Base-by-base conservation (phyloP, 768 basidiomycete species). In the Chlorophyllum brunneum region DNA sequence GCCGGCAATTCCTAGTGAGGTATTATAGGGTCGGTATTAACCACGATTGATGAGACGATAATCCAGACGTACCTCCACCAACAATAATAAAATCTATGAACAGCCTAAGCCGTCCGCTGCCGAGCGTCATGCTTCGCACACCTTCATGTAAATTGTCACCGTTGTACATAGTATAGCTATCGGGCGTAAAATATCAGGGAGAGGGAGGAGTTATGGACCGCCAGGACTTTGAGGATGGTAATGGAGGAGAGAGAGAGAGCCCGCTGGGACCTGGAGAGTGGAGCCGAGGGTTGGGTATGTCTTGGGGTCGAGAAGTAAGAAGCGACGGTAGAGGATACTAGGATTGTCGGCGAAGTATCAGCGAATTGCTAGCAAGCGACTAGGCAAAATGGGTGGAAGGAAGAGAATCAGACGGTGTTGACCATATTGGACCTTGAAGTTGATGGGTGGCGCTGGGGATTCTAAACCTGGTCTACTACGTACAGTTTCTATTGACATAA, bases 71-170 rank as follows among this genome's bases (percentile, higher is more conserved):
- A 70, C 70, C 76, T 37, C 73, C 79, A 44, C 80, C 79, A 23
- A 80, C 67, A 33, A 81, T 66, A 16, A 78, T 54, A 52, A 80
- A 73, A 44, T 78, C 68, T 23, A 75, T 63, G 18, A 37, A 23
- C 26, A 52, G 15, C 16, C 3, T 45, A 11, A 23, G 42, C 11
- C 23, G 18, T 13, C 11, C 26, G 26, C 10, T 34, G 22, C 31
- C 22, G 8, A 44, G 23, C 8, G 23, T 22, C 27, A 44, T 20
- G 26, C 13, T 34, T 24, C 18, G 29, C 31, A 51, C n/a, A 10
- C 26, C 30, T 4, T 36, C 40, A 26, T 41, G 30, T 24, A 43
- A 11, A 3, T 16, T 22, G 16, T 33, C 27, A 30, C 10, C 20
- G 39, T 22, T 24, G 16, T 51, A 13, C 49, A 43, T 43, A 23